Evolutionary conservation across 148 eudicot genomes (phyloP), one percentile per base, ranked within the genome.

Genomic region (Silene uniflora): DNA sequence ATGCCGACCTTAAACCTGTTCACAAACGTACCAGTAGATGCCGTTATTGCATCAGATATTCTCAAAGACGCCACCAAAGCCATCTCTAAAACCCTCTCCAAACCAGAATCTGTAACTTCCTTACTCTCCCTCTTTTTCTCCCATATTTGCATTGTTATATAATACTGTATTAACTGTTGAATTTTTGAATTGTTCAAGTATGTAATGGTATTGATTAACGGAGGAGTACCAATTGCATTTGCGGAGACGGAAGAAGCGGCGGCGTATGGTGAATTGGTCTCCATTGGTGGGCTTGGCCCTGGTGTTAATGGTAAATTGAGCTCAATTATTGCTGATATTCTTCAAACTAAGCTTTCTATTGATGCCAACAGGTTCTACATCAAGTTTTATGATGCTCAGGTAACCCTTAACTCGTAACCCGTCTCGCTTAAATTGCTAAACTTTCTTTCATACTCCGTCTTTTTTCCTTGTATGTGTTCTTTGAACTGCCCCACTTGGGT

Each of bases 61-160:
- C 97, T 95, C 73, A 95, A 82, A 83, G 99, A 95, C 77, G 99
- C 99, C 49, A 90, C 97, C 69, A 92, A 92, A 87, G 97, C 91
- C 12, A 86, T 95, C 70, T 86, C 97, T 35, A 92, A 95, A 70
- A 90, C 88, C 86, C 87, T 95, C 35, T 88, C 89, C 88, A 95
- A 95, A 68, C 99, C 99, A 11, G 97, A 95, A 76, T 90, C 96
- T 27, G 98, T 93, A 79, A 59, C 18, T 47, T 13, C 58, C 56
- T 16, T 13, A 14, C 23, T 65, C 66, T 42, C 62, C 62, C 9
- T 67, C 13, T 35, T 55, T 49, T 23, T 47, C 3, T 16, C 6
- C 3, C 10, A 17, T 54, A 14, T 0, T 32, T 54, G 6, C 18
- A 27, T 18, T 18, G 3, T 49, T 16, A 21, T 17, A 25, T 61